Base-by-base conservation (phyloP, 2,329 filamentous ascomycete genomes). In the Colletotrichum lindemuthianum region DNA sequence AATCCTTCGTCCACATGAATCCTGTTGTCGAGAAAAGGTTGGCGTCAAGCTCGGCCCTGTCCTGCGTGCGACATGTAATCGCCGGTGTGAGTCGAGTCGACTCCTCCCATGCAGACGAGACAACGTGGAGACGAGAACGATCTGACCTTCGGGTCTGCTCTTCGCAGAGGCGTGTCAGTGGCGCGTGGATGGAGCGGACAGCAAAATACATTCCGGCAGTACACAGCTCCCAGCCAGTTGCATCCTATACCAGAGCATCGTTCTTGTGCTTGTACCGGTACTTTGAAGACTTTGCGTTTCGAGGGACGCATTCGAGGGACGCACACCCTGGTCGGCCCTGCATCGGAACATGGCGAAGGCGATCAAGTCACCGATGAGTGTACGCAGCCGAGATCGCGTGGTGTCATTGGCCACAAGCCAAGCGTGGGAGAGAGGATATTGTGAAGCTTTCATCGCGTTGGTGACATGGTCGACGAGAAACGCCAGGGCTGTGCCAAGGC, bases 261-360 rank as follows among this genome's bases (percentile, higher is more conserved):
- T 16, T 36, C 32, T 6, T 8, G 37, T 13, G 37, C 15, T 43
- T 54, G 60, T 64, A 60, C 15, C 37, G 43, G 60, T 49, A 64
- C 56, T 40, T 60, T n/a, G 12, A 7, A 37, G 3, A 36, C 36
- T 8, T 43, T 11, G 37, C 7, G 11, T 10, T 5, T 13, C 9
- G 9, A 34, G 41, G 50, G 13, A n/a, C 47, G 8, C 36, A 36
- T 55, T 50, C 10, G 34, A 11, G 41, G 47, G 43, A 12, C 34
- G 11, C 53, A 48, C 32, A 48, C 39, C 56, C 60, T 54, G 60
- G 60, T 48, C 41, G 32, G 37, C 34, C 9, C 57, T 54, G 60
- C 44, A 59, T 64, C 60, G 56, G 60, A 64, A 48, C 36, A 49
- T 47, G 60, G 48, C 47, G 48, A 47, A 52, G 60, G 56, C 54